Evolutionary conservation across 2,329 filamentous ascomycete genomes (phyloP).

Genomic region (Paecilomyces fulvus): DNA sequence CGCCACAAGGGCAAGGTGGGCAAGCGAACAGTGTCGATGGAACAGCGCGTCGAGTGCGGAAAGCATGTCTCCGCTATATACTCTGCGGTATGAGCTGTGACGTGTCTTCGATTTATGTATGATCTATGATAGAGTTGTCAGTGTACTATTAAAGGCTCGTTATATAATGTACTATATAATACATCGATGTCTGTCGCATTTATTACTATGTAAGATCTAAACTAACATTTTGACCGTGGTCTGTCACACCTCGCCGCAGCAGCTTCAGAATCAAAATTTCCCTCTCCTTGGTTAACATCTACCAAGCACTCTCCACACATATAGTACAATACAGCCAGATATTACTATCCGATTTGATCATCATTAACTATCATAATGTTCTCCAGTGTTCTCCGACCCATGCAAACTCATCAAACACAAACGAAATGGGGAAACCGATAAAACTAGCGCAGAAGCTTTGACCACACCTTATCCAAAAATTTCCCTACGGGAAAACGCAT

Average conservation of each 20-base stretch:
- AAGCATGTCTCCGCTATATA: conserved; percentile 75
- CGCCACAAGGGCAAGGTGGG: conserved; percentile 59
- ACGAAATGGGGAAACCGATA: conserved; percentile 1
- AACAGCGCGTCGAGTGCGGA: conserved; percentile 85
- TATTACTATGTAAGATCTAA: not conserved
- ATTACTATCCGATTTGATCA: no score
- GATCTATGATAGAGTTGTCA: not conserved
- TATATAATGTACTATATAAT: conserved; percentile 2
- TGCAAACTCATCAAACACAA: conserved; percentile 26
- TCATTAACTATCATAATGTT: no score
- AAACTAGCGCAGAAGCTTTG: conserved; percentile 20
- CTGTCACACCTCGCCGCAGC: no score
- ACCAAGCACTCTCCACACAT: no score
- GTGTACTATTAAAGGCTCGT: not conserved
- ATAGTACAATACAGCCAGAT: no score
- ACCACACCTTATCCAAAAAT: conserved; percentile 31
- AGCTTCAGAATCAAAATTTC: no score
- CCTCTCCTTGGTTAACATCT: no score
- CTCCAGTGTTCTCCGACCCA: not conserved
- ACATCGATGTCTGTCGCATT: not conserved
- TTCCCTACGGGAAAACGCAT: conserved; percentile 11
- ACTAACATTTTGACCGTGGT: no score
- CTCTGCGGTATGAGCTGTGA: conserved; percentile 46
- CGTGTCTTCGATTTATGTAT: conserved; percentile 5
- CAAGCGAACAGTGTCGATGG: conserved; percentile 64